These are phyloP conservation scores for Rhizoctonia solani DNA, from an alignment of 1,284 basidiomycete genomes.

Conservation along the genomic window DNA sequence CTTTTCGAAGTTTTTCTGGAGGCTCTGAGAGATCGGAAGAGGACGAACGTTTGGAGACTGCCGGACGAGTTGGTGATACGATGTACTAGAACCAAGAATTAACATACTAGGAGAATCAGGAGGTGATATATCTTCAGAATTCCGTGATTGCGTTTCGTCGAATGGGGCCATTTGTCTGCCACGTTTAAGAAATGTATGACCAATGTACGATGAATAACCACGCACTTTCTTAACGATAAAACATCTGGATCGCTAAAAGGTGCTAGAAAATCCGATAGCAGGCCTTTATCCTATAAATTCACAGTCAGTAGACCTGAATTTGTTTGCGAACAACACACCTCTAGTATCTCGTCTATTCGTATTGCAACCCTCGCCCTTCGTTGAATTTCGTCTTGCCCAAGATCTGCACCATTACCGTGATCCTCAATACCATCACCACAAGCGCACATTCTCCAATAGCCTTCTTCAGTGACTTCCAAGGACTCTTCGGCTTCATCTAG, in stretches of 20 bases:
- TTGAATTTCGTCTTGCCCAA: conserved; percentile 64
- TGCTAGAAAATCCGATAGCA: conserved; percentile 71
- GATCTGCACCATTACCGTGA: conserved; percentile 63
- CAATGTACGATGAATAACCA: conserved; percentile 52
- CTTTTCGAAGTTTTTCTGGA: conserved; percentile 35
- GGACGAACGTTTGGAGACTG: conserved; percentile 40
- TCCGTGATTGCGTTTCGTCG: conserved; percentile 15
- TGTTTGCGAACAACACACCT: conserved; percentile 56
- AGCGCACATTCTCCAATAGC: conserved; percentile 67
- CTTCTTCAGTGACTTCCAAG: conserved; percentile 48
- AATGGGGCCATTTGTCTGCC: conserved; percentile 31
- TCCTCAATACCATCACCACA: conserved; percentile 75
- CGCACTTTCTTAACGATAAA: conserved; percentile 70
- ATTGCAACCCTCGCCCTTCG: conserved; percentile 78
- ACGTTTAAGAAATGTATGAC: conserved; percentile 7
- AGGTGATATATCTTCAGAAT: conserved; percentile 47
- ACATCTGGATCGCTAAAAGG: conserved; percentile 69
- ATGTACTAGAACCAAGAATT: conserved; percentile 18
- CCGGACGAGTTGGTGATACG: conserved; percentile 2
- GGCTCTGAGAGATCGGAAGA: conserved; percentile 36
- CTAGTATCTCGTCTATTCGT: conserved; percentile 80
- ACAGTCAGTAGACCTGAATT: conserved; percentile 9
- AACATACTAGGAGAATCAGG: conserved; percentile 50
- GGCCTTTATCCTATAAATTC: conserved; percentile 64
- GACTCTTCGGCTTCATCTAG: conserved; percentile 69